These are phyloP conservation scores for Phytophthora nicotianae DNA, from an alignment of 352 stramenopile genomes.

Conservation along the genomic window DNA sequence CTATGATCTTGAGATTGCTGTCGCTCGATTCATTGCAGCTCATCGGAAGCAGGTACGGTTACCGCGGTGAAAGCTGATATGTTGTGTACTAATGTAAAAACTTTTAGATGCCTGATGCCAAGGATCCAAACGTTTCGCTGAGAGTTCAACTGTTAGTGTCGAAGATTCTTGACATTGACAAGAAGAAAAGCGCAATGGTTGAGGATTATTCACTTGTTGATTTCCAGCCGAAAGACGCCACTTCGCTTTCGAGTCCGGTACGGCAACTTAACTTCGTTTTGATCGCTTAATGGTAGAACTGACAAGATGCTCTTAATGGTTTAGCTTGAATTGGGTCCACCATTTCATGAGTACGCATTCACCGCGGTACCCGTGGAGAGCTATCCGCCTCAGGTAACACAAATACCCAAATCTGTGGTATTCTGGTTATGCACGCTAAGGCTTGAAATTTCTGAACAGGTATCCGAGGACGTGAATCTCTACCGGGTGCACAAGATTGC, in stretches of 20 bases:
- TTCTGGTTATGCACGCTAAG: background rate
- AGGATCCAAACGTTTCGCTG: slow-evolving; percentile 56
- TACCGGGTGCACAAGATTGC: slow-evolving; percentile 79
- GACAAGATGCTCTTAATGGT: background rate
- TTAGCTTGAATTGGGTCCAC: slow-evolving; percentile 75
- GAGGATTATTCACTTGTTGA: slow-evolving; percentile 79
- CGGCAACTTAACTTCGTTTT: no score
- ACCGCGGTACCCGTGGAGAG: slow-evolving; percentile 73
- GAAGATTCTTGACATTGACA: slow-evolving; percentile 75
- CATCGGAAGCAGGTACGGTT: slow-evolving; percentile 64
- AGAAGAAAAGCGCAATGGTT: slow-evolving; percentile 68
- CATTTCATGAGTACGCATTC: slow-evolving; percentile 69
- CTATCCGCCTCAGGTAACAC: slow-evolving; percentile 73
- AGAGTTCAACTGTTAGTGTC: slow-evolving; percentile 78
- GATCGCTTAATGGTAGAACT: no score
- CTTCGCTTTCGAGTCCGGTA: slow-evolving; percentile 57
- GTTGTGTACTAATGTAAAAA: background rate
- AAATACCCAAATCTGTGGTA: background rate
- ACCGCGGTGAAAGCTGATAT: no score
- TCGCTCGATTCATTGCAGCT: slow-evolving; percentile 74
- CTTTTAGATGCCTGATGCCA: slow-evolving; percentile 62
- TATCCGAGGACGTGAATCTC: slow-evolving; percentile 73
- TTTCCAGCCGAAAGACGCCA: slow-evolving; percentile 70
- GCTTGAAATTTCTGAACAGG: slow-evolving; percentile 40
- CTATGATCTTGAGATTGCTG: slow-evolving; percentile 78